A percentile compares a stretch with the other conserved stretches of the same genome.
Conservation (phyloP, 306 rosid genomes). For the Acacia acuminata region DNA sequence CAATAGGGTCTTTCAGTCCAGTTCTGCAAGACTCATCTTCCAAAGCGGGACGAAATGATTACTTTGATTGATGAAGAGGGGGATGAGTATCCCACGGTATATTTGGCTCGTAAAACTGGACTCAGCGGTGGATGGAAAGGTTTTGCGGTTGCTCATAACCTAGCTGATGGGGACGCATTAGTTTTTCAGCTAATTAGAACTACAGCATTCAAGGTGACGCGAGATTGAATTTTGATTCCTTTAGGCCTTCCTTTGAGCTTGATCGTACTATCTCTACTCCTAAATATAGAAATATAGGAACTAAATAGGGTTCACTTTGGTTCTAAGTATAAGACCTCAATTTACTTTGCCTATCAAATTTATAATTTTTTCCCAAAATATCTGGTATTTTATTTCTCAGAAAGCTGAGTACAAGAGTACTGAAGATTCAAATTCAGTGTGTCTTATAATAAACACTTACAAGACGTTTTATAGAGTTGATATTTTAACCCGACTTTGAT, state of each 20-base stretch:
- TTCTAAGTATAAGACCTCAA: no score
- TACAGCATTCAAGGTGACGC: constrained; percentile 70
- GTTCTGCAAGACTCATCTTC: constrained; percentile 60
- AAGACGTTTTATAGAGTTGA: no score
- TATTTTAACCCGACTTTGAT: no score
- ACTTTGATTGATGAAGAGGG: constrained; percentile 72
- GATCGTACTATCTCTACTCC: neutral
- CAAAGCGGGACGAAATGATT: constrained; percentile 47
- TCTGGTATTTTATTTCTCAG: no score
- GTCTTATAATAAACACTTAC: no score
- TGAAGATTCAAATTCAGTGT: no score
- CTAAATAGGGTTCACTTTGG: no score
- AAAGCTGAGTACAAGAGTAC: no score
- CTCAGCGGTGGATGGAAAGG: constrained; percentile 88
- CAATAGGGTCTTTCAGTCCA: constrained; percentile 65
- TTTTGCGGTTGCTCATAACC: constrained; percentile 72
- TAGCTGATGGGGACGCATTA: constrained; percentile 82
- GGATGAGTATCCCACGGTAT: constrained; percentile 52
- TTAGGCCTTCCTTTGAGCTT: constrained; percentile 9
- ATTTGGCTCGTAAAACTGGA: constrained; percentile 56
- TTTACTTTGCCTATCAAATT: no score
- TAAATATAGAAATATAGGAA: no score
- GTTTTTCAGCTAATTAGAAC: constrained; percentile 59
- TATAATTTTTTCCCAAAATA: no score
- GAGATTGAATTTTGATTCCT: constrained; percentile 8